Base-by-base conservation (phyloP, 108 stramenopile species). In the Fistulifera solaris region DNA sequence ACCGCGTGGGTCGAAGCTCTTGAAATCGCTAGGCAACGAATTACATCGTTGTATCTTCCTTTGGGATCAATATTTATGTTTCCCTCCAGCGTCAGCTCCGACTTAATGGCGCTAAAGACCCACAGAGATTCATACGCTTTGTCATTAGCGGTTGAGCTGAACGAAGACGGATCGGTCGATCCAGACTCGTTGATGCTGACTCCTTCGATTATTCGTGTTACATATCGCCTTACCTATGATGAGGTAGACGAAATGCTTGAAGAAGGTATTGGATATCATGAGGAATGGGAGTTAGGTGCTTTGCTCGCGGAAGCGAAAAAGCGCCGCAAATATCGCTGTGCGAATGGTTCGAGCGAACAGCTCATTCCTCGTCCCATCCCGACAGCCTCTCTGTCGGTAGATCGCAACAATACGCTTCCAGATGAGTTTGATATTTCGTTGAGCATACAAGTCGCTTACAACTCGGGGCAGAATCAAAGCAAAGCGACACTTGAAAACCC, bases 191-290 rank as follows among this genome's bases (percentile, higher is more conserved):
- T 85, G 19, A 62, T 77, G n/a, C 49, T 85, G 1, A 73, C 70
- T 12, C 74, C 81, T 6, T 85, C 83, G 5, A 40, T 65, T 21
- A 68, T 89, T 18, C 65, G 61, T 15, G 81, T 89, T 12, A 22
- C 65, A n/a, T 89, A 89, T 51, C 61, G 79, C n/a, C 55, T 89
- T 4, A 81, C 82, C 2, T 89, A 83, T 48, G 81, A 89, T 19
- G 80, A 89, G 24, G 88, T 79, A 0, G 84, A 89, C 54, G 84
- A 89, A 59, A 89, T 89, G 88, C 68, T 89, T 0, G 77, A 78
- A 17, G 74, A 71, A 39, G 88, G 88, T 1, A 71, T 83, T 8
- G 88, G 65, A 3, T 85, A 83, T 47, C 55, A 50, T 1, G 88
- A 89, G 61, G 88, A 89, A 55, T 89, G 88, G 88, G 63, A 89